Base-by-base conservation (phyloP, 2,329 filamentous ascomycete species). In the Thielaviopsis populi region DNA sequence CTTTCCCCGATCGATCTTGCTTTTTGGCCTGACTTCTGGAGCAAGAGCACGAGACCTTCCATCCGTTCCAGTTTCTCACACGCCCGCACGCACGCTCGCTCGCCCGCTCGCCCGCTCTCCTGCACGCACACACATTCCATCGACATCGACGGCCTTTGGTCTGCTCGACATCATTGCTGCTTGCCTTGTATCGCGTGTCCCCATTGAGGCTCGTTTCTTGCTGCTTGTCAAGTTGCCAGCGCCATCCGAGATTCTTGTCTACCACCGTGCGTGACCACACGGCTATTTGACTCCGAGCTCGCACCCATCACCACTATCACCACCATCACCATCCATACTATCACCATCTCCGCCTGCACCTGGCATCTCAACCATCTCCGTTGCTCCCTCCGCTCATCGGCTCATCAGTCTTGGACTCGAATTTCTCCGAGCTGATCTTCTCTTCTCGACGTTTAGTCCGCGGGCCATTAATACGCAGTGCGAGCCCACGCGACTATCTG, bases 31-130 rank as follows among this genome's bases (percentile, higher is more conserved):
- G 42, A 17, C 15, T 68, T 69, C 68, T 70, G 66, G 68, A 68
- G 69, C 70, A 68, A 54, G 68, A 46, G n/a, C 67, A 67, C 69
- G 43, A 64, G 68, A 37, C 69, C 70, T 69, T 72, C 70, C 68
- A 70, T 68, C 65, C 67, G 64, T 67, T 67, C 66, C 68, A 69
- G 68, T 69, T 68, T 70, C 72, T 17, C 50, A 2, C 33, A 37
- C 33, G 33, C 33, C 6, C 30, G 30, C 30, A 33, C 30, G 30
- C 48, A 24, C 11, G 22, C 22, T 54, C 19, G n/a, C n/a, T n/a
- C n/a, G n/a, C n/a, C n/a, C n/a, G n/a, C n/a, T n/a, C n/a, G n/a
- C n/a, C n/a, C n/a, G n/a, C n/a, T n/a, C n/a, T n/a, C n/a, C n/a
- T n/a, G n/a, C n/a, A n/a, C n/a, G n/a, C n/a, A n/a, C n/a, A n/a